Evolutionary conservation across 2,329 filamentous ascomycete genomes (phyloP).

Genomic region (Aureobasidium sp.): DNA sequence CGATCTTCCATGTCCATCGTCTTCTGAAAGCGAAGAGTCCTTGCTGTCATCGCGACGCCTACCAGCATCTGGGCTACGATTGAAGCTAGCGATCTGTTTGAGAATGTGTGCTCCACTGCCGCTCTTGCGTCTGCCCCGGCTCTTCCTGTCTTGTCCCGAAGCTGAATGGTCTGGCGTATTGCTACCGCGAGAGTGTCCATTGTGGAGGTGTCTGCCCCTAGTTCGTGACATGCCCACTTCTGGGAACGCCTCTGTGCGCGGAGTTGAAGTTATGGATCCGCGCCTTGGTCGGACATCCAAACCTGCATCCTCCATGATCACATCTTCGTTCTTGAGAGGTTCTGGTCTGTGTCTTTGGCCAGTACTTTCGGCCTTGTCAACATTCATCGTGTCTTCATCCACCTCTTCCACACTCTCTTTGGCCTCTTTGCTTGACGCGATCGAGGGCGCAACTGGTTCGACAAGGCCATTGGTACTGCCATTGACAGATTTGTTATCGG

Average conservation of each 20-base stretch:
- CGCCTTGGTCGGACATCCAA: constrained; percentile 28
- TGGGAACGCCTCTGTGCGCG: constrained; percentile 38
- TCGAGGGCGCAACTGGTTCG: background rate
- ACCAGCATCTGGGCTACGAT: constrained; percentile 30
- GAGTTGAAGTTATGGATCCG: constrained; percentile 43
- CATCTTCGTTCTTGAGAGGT: constrained; percentile 44
- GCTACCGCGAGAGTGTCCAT: constrained; percentile 32
- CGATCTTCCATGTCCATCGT: constrained; percentile 19
- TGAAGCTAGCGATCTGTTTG: constrained; percentile 33
- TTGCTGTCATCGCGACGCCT: constrained; percentile 20
- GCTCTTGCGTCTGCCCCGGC: constrained; percentile 23
- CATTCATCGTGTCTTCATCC: constrained; percentile 16
- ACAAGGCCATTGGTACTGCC: constrained; percentile 23
- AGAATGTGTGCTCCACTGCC: constrained; percentile 31
- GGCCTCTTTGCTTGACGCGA: constrained; percentile 18
- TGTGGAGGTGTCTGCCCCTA: constrained; percentile 30
- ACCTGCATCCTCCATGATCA: constrained; percentile 27
- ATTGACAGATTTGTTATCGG: constrained; percentile 22
- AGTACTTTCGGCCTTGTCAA: constrained; percentile 16
- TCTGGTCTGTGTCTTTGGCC: constrained; percentile 25
- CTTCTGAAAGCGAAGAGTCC: constrained; percentile 1
- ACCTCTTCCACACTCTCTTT: constrained; percentile 21
- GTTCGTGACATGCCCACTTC: constrained; percentile 30
- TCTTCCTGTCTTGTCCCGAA: constrained; percentile 21
- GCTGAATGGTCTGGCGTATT: constrained; percentile 27